Evolutionary conservation across 2,329 filamentous ascomycete species (phyloP).

Genomic region (Trichoderma sp.): DNA sequence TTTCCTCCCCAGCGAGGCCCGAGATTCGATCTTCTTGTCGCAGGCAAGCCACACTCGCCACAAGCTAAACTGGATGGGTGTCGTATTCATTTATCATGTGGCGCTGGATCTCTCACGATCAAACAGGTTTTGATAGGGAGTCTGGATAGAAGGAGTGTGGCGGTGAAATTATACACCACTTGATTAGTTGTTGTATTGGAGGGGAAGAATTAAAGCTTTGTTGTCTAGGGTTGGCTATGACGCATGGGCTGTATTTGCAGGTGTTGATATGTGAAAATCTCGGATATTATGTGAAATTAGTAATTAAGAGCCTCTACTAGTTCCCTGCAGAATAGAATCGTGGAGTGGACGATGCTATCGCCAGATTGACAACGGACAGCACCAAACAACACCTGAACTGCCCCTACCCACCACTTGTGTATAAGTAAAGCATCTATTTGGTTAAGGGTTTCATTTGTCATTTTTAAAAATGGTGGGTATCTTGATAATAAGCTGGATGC

Average conservation of each 20-base stretch:
- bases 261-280: neutral
- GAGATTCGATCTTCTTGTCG: neutral
- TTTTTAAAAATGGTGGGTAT: constrained; percentile 54
- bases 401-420: neutral
- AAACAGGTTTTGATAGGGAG: constrained; percentile 14
- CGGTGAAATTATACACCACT: neutral
- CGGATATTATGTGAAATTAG: neutral
- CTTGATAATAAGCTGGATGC: constrained; percentile 55
- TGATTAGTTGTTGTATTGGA: neutral
- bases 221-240: neutral
- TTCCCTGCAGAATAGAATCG: neutral
- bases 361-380: neutral
- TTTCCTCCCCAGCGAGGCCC: neutral
- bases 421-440: neutral
- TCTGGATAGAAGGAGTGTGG: neutral
- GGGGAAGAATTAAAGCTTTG: neutral
- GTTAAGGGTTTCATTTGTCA: constrained; percentile 3
- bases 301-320: neutral
- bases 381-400: neutral
- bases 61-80: constrained; percentile 2
- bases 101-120: neutral
- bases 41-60: constrained; percentile 11
- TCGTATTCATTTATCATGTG: constrained; percentile 17
- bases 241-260: neutral
- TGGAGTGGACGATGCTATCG: neutral